Base-by-base conservation (phyloP, 2,329 filamentous ascomycete genomes). In the Laburnicola sp. region DNA sequence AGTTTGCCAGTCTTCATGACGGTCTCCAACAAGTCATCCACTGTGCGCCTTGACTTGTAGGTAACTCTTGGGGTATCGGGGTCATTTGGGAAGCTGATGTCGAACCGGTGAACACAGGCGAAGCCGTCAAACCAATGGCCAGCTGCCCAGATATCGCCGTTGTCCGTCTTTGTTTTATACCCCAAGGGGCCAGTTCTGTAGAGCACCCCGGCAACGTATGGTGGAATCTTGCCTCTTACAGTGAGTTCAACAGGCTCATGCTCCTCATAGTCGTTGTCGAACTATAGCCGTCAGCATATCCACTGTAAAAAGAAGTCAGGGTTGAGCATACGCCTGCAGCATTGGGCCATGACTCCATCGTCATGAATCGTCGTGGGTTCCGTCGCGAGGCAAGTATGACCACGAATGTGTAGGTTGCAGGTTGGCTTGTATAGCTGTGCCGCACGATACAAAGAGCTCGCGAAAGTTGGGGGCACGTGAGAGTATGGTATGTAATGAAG, bases 81-180 rank as follows among this genome's bases (percentile, higher is more conserved):
- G 0, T 65, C 59, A 3, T 72, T 62, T 0, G 79, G 66, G 2
- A 83, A 62, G 34, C 69, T 64, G 28, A 93, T 87, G 50, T 89
- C 80, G 66, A 93, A 93, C 26, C 82, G 84, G 72, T 93, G 88
- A 1, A 84, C 78, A 48, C 88, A 82, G 2, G 84, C 81, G 51
- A 91, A 84, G 4, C 87, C 87, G 66, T 94, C 90, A 59, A 94
- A 94, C 89, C 89, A 94, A 69, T 94, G 89, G 1, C 79, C 82
- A 9, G 86, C 77, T 28, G 78, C 76, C 62, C 86, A 85, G 0
- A 78, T 82, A 10, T 72, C 74, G n/a, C 84, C 83, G 3, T 78
- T 77, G 2, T 81, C 72, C 0, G 83, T 84, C n/a, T 85, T 77
- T 2, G 91, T 73, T 32, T 80, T 80, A 67, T 81, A 83, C 26